A percentile compares a stretch with the other conserved stretches of the same genome.
These are phyloP conservation scores for Ophiostoma fasciatum DNA, from an alignment of 2,329 filamentous ascomycete genomes.

Conservation along the genomic window DNA sequence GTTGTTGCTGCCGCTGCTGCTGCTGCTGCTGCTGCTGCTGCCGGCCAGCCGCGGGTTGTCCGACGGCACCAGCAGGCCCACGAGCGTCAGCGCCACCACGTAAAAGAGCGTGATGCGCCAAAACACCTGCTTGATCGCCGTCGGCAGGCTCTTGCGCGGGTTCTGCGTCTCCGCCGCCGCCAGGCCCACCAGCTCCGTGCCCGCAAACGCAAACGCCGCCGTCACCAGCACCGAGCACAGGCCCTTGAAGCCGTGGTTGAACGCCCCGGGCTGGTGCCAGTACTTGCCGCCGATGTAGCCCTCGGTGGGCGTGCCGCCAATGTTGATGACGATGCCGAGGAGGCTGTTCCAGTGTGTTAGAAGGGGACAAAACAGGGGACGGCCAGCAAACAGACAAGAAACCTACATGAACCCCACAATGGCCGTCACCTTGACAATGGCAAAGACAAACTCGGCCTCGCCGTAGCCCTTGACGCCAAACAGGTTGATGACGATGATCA, in stretches of 20 bases:
- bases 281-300: constrained; percentile 69
- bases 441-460: constrained; percentile 79
- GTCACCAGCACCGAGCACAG: constrained; percentile 65
- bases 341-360: constrained; percentile 41
- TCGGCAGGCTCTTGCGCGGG: constrained; percentile 67
- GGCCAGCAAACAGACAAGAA: constrained; percentile 1
- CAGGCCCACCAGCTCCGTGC: constrained; percentile 62
- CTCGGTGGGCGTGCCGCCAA: constrained; percentile 57
- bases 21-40: constrained; percentile 26
- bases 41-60: constrained; percentile 48
- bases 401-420: constrained; percentile 77
- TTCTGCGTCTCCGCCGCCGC: constrained; percentile 68
- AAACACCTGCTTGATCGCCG: constrained; percentile 84
- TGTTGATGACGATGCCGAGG: constrained; percentile 73
- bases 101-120: constrained; percentile 92
- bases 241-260: constrained; percentile 73
- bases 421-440: constrained; percentile 71
- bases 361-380: background rate
- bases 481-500: constrained; percentile 70
- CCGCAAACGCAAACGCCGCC: constrained; percentile 61
- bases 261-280: constrained; percentile 71
- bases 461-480: constrained; percentile 82
- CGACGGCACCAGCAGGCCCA: constrained; percentile 72
- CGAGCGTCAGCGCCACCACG: constrained; percentile 63
- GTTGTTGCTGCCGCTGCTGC: constrained; percentile 33